Percentiles rank a stretch among this genome's conserved stretches.
phyloP scores from a whole-genome alignment of 78 protist species.

The Speleostelium caveatum region DNA sequence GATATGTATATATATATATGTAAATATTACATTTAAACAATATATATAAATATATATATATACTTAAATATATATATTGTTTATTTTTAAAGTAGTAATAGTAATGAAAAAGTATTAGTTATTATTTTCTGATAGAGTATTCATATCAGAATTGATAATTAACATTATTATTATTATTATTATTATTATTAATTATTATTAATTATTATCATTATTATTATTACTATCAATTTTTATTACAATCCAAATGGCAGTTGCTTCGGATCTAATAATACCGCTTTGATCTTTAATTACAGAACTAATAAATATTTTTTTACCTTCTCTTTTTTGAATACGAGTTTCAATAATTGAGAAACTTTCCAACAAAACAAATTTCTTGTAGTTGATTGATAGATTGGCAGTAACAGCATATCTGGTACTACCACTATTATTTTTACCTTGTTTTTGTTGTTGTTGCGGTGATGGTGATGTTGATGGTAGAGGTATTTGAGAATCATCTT shows the following conservation, averaged over 20 bases:
- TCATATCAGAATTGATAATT: too few species aligned
- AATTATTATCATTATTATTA: not conserved
- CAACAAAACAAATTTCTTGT: slow-evolving; percentile 65
- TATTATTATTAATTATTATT: too few species aligned
- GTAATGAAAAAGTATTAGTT: too few species aligned
- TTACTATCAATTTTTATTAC: slow-evolving; percentile 32
- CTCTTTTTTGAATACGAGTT: slow-evolving; percentile 49
- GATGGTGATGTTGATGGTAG: not conserved
- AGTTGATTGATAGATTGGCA: slow-evolving; percentile 61
- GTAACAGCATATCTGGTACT: slow-evolving; percentile 38
- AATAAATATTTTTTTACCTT: slow-evolving; percentile 58
- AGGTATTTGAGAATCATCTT: not conserved
- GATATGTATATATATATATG: too few species aligned
- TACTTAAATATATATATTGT: too few species aligned
- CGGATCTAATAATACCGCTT: slow-evolving; percentile 27
- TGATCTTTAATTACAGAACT: slow-evolving; percentile 42
- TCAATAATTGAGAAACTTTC: slow-evolving; percentile 30
- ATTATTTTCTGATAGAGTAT: too few species aligned
- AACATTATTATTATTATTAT: too few species aligned
- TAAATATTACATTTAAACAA: too few species aligned
- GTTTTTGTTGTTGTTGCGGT: not conserved
- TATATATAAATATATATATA: too few species aligned
- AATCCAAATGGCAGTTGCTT: slow-evolving; percentile 68
- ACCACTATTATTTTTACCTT: slow-evolving; percentile 1
- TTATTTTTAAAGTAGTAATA: too few species aligned